Percentiles rank a stretch among this genome's conserved stretches.
Conservation (phyloP, 1,139 yeast genomes). For the Geotrichum bryndzae region DNA sequence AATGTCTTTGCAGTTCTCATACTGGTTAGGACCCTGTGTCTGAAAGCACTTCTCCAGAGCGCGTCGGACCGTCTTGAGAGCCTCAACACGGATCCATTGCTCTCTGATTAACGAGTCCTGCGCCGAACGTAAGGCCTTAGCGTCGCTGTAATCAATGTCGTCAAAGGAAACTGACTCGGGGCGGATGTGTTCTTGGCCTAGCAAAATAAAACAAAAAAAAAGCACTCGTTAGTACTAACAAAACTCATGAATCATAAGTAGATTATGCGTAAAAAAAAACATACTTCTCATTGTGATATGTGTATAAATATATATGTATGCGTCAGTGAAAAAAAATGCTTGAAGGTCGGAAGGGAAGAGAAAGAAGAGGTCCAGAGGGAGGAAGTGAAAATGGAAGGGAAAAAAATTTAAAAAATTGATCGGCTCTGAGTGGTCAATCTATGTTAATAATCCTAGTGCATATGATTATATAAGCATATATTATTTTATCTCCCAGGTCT, state of each 20-base stretch:
- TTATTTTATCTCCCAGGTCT: background rate
- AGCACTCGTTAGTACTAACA: background rate
- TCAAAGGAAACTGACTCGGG: conserved; percentile 78
- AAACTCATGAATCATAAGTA: background rate
- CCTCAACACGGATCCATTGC: conserved; percentile 70
- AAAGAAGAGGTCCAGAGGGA: background rate
- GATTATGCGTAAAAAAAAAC: background rate
- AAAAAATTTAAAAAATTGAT: conserved; percentile 3
- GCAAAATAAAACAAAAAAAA: background rate
- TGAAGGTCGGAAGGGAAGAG: background rate
- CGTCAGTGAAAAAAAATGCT: background rate
- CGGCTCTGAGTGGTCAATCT: background rate
- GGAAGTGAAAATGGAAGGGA: background rate
- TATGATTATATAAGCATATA: background rate
- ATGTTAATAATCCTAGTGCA: background rate
- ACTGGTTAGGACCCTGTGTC: conserved; percentile 65
- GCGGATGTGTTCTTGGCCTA: conserved; percentile 46
- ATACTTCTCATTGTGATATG: conserved; percentile 6
- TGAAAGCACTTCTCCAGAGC: conserved; percentile 63
- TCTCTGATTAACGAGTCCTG: conserved; percentile 74
- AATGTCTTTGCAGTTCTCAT: conserved; percentile 70
- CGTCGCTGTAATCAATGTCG: conserved; percentile 70
- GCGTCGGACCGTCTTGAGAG: conserved; percentile 61
- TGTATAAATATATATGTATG: background rate
- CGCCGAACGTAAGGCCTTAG: conserved; percentile 59